Evolutionary conservation across 495 filamentous ascomycete species (phyloP).

Genomic region (Thozetella sp.): DNA sequence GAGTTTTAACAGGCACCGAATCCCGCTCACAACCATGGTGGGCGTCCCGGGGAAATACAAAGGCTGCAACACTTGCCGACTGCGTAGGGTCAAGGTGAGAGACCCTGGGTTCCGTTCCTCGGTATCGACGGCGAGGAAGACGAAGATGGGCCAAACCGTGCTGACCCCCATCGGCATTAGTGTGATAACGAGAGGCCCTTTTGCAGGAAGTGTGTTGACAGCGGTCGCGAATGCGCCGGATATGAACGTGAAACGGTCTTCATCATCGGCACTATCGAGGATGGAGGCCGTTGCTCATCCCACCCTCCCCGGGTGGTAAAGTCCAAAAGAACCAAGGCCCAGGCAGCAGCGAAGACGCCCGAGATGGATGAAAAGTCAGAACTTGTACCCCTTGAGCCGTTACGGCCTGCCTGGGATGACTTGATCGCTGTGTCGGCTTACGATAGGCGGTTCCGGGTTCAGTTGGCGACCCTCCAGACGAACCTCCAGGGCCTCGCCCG

Average conservation of each 20-base stretch:
- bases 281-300: constrained; percentile 44
- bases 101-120: background rate
- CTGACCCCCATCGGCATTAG: constrained; percentile 7
- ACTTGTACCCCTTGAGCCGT: constrained; percentile 28
- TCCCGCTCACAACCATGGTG: constrained; percentile 27
- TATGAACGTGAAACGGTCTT: constrained; percentile 59
- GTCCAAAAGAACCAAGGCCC: constrained; percentile 22
- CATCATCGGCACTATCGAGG: constrained; percentile 45
- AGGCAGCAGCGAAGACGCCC: constrained; percentile 6
- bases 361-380: constrained; percentile 13
- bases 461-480: constrained; percentile 37
- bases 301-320: constrained; percentile 44
- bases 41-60: constrained; percentile 50
- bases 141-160: constrained; percentile 4
- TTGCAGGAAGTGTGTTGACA: constrained; percentile 65
- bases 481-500: constrained; percentile 16
- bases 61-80: constrained; percentile 45
- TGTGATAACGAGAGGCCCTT: constrained; percentile 66
- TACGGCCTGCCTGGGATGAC: constrained; percentile 45
- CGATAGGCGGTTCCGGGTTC: constrained; percentile 25
- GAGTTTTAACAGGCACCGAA: background rate
- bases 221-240: constrained; percentile 62
- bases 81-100: constrained; percentile 36
- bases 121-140: constrained; percentile 7
- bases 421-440: constrained; percentile 24